Conservation (phyloP, 768 basidiomycete genomes). For the Chlorophyllum brunneum region DNA sequence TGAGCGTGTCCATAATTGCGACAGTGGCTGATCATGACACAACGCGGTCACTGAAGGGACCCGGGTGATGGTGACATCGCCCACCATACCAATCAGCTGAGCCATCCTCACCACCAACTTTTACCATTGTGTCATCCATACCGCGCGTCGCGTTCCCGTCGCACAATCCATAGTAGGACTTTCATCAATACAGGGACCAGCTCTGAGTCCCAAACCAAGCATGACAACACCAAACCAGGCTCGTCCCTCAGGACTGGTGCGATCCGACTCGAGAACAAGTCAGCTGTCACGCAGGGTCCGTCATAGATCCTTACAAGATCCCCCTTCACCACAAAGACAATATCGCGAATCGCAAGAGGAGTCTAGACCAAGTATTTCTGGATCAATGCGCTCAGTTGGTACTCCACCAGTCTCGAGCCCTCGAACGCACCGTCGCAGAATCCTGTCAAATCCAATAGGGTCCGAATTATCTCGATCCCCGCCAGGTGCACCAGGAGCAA, state of each 20-base stretch:
- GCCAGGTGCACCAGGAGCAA: not conserved
- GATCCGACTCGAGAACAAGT: not conserved
- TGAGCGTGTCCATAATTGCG: too few relatives aligned
- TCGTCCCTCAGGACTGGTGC: not conserved
- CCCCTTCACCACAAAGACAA: not conserved
- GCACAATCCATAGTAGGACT: too few relatives aligned
- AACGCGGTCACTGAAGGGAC: too few relatives aligned
- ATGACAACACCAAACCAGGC: not conserved
- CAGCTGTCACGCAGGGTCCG: not conserved
- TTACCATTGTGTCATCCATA: too few relatives aligned
- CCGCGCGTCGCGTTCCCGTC: too few relatives aligned
- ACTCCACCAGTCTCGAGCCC: not conserved
- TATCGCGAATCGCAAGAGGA: too few relatives aligned
- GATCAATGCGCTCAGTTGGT: not conserved
- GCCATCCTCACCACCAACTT: too few relatives aligned
- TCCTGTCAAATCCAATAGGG: not conserved
- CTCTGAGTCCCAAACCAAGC: too few relatives aligned
- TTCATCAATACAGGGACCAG: too few relatives aligned
- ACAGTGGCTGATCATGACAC: too few relatives aligned
- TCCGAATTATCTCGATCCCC: not conserved
- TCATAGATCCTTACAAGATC: not conserved
- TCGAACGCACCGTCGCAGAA: not conserved
- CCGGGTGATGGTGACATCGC: too few relatives aligned
- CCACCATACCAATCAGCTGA: too few relatives aligned
- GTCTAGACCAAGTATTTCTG: not conserved